A percentile compares a stretch with the other conserved stretches of the same genome.
These are phyloP conservation scores for Pascua sp. DNA, from an alignment of 1,284 basidiomycete genomes.

Conservation along the genomic window DNA sequence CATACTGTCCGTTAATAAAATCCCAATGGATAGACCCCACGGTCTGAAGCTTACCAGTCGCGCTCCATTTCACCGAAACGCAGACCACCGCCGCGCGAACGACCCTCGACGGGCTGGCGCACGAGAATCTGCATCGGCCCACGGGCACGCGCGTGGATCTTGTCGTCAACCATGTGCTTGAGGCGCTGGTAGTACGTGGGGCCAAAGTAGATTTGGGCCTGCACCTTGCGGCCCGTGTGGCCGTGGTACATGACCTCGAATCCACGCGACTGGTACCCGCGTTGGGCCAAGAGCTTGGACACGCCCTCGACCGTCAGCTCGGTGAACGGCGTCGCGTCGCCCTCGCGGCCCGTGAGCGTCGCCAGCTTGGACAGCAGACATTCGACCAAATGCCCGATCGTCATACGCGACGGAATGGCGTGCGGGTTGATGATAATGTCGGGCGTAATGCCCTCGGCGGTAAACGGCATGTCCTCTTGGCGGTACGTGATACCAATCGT, in stretches of 20 bases:
- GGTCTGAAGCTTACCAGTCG: no score
- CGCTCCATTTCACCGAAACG: slow-evolving; percentile 99
- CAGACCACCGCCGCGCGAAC: slow-evolving; percentile 95
- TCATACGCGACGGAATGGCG: slow-evolving; percentile 99
- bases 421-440: slow-evolving; percentile 99
- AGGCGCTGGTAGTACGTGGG: slow-evolving; percentile 99
- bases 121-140: slow-evolving; percentile 98
- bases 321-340: slow-evolving; percentile 97
- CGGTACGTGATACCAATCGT: slow-evolving; percentile 99
- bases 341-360: slow-evolving; percentile 91
- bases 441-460: slow-evolving; percentile 89
- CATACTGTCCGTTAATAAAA: no score
- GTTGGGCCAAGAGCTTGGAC: slow-evolving; percentile 71
- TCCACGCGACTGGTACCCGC: slow-evolving; percentile 92
- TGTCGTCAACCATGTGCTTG: slow-evolving; percentile 99
- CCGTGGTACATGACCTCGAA: slow-evolving; percentile 99
- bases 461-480: slow-evolving; percentile 99
- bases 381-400: slow-evolving; percentile 98
- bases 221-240: slow-evolving; percentile 92
- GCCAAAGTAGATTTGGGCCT: slow-evolving; percentile 96
- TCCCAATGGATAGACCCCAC: no score
- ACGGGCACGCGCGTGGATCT: slow-evolving; percentile 95
- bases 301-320: slow-evolving; percentile 96
- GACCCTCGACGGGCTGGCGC: slow-evolving; percentile 97
- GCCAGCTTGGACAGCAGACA: slow-evolving; percentile 95